Base-by-base conservation (phyloP, 768 basidiomycete genomes). In the Leccinum disarticulatum region DNA sequence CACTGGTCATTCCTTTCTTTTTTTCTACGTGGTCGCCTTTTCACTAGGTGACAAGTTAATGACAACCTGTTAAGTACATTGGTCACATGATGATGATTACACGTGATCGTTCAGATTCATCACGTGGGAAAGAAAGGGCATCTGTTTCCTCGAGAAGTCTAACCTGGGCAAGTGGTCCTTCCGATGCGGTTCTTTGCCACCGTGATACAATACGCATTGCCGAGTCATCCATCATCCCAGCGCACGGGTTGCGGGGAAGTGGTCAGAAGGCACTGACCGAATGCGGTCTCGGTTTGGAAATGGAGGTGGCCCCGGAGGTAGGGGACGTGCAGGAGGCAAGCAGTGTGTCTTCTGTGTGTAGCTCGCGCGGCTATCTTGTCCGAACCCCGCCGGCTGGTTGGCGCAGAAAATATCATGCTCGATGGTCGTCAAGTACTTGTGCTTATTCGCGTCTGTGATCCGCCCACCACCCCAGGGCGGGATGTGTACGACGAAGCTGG, bases 81-180 rank as follows among this genome's bases (percentile, higher is more conserved):
- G n/a, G n/a, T 46, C 43, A 46, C 27, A 17, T 28, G 25, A 30
- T 10, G 43, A 33, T 4, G 22, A 46, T 14, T 4, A 43, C 68
- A 70, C 70, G 70, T 68, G 66, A 70, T 47, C 48, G 27, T 17
- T 62, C 36, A 17, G 22, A 55, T 38, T 54, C 60, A 41, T 70
- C 69, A 71, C 70, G 70, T 71, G 70, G 25, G 36, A 59, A 55
- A 57, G 28, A 55, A 55, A 57, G 33, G 58, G 55, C 36, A 48
- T 55, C 48, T 33, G 30, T 49, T 56, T 46, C 63, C 48, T 58
- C 52, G 28, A 48, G 38, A 57, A 38, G n/a, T 33, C 28, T 33
- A 50, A 25, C 43, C 28, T 57, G 31, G 56, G 57, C 52, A 54
- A 60, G 56, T 25, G 56, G 57, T 31, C 41, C 43, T 14, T 53